Base-by-base conservation (phyloP, 139 green algal species). In the Coelastrella sp. region DNA sequence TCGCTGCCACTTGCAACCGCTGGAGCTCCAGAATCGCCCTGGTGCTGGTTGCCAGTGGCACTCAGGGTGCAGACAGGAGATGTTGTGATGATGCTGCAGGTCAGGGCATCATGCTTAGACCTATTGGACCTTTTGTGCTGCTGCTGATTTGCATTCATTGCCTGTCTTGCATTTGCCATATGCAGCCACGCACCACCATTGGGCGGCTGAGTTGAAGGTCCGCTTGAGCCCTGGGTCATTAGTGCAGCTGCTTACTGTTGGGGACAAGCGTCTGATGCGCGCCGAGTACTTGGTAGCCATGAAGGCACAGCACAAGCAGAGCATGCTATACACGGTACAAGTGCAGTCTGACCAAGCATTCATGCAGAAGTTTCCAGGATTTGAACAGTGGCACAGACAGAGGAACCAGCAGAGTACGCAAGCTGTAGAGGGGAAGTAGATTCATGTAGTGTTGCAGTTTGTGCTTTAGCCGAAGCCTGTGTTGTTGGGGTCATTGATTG, bases 201-300 rank as follows among this genome's bases (percentile, higher is more conserved):
- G 82, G 82, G 22, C 22, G 11, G 60, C 61, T 75, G 82, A 87
- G n/a, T 49, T 87, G 10, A 25, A 20, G n/a, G 24, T n/a, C 8
- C 82, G 68, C 15, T 25, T 87, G 60, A 35, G 27, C 7, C 82
- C 82, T 68, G 24, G 25, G 1, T 87, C 82, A 0, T 24, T 76
- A 35, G 82, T 87, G 82, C 82, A 87, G 61, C 82, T 87, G 82
- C 82, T 87, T 6, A 76, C 82, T 25, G 61, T 19, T 24, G 70
- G 82, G 9, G 82, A 87, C 11, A 8, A 20, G n/a, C 82, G 82
- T 6, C 82, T 87, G 12, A 17, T 60, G n/a, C 82, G 82, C 10
- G 60, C 70, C 19, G 60, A 78, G 82, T 68, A 87, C 24, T 12
- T 87, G 5, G 82, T 57, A 60, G n/a, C n/a, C 10, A 68, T 87